Base-by-base conservation (phyloP, 768 basidiomycete genomes). In the Tricholoma saponaceum region DNA sequence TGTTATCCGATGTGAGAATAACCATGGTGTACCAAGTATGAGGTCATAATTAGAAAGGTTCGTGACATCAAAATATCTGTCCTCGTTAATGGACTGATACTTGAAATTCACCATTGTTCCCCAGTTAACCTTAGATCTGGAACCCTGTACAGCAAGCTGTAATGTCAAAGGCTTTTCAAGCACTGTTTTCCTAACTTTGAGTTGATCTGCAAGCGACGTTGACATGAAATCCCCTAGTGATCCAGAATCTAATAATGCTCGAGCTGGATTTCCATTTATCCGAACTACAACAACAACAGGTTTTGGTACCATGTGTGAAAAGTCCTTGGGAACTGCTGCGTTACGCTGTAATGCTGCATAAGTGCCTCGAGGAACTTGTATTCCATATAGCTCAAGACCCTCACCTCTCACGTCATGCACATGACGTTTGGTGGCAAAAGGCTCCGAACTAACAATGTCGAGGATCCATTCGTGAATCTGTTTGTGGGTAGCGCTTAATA, bases 1-100 rank as follows among this genome's bases (percentile, higher is more conserved):
- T 1, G 59, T 57, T 0, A 74, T 63, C 7, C 63, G 28, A 33
- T 76, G 69, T n/a, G 73, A 67, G 43, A 65, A 72, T 18, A 73
- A 22, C 56, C 69, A 74, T 0, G 66, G 75, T 0, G 72, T 75
- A 0, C 76, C 71, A 0, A 78, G 58, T 3, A 77, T 73, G 0
- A 73, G 5, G 18, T 81, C 70, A 41, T 79, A 78, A 3, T 60
- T 67, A 0, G 72, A 65, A 0, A 79, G 7, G 50, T 79, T 79
- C 0, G 70, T 66, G 0, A 78, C 60, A 56, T 79, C 69, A 51
- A 79, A 77, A 1, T 64, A 56, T 0, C 67, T 37, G 9, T 66
- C 47, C 56, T 41, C 41, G 16, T 14, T 25, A n/a, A n/a, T n/a
- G n/a, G n/a, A n/a, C n/a, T n/a, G n/a, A n/a, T n/a, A n/a, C n/a